phyloP scores from a whole-genome alignment of 1,284 basidiomycete species.

The Ustilago trichophora region DNA sequence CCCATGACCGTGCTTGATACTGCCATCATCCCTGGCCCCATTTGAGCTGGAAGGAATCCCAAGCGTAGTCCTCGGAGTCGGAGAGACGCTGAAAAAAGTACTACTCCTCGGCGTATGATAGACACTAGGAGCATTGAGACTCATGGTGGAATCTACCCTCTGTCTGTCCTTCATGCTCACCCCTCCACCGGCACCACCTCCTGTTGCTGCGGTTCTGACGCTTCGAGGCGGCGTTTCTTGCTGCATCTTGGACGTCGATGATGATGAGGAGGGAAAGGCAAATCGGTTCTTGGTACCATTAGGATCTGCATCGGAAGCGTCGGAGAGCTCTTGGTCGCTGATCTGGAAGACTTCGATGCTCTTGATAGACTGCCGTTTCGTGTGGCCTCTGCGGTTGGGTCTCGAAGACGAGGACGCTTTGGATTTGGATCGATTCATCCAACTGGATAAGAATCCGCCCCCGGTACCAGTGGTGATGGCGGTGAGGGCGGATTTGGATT shows the following conservation, averaged over 20 bases:
- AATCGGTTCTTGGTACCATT: neutral
- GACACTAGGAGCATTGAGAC: conserved; percentile 34
- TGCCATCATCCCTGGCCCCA: conserved; percentile 2
- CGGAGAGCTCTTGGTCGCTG: conserved; percentile 15
- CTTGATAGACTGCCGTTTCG: conserved; percentile 36
- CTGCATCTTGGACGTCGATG: no score
- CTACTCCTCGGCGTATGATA: conserved; percentile 59
- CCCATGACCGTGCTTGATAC: neutral
- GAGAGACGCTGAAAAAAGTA: conserved; percentile 39
- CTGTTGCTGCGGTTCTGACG: no score
- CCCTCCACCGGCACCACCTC: no score
- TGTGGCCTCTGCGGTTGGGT: conserved; percentile 7
- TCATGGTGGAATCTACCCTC: conserved; percentile 36
- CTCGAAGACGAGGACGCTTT: conserved; percentile 8
- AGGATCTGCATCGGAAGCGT: neutral
- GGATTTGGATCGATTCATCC: conserved; percentile 8
- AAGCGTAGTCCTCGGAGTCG: conserved; percentile 16
- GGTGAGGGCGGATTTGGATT: no score
- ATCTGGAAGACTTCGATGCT: conserved; percentile 49
- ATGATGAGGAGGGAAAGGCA: conserved; percentile 1
- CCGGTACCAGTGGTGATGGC: neutral
- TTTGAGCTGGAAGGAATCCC: neutral
- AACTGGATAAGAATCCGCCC: conserved; percentile 22
- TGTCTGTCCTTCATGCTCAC: conserved; percentile 11
- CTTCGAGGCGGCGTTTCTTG: no score